Evolutionary conservation across 768 basidiomycete species (phyloP).

Genomic region (Chalciporus sphaerocephalus): DNA sequence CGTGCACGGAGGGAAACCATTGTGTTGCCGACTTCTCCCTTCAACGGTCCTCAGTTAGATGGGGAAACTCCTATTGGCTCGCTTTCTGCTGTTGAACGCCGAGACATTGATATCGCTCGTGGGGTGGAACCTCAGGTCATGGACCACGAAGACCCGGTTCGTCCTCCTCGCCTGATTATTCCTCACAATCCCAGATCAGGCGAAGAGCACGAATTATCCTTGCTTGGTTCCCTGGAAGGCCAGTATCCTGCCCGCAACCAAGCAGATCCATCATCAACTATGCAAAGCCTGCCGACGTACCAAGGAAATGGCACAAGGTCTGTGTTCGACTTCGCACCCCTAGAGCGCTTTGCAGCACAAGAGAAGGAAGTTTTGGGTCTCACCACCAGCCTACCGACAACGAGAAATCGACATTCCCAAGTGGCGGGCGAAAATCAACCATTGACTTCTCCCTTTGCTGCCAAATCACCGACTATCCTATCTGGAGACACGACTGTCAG

Average conservation of each 20-base stretch:
- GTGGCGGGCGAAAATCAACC: slow-evolving; percentile 7
- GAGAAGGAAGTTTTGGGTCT: slow-evolving; percentile 69
- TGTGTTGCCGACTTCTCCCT: slow-evolving; percentile 35
- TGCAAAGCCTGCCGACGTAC: slow-evolving; percentile 62
- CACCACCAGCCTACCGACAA: slow-evolving; percentile 20
- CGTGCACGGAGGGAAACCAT: slow-evolving; percentile 65
- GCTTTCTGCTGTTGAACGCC: slow-evolving; percentile 49
- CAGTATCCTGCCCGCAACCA: slow-evolving; percentile 26
- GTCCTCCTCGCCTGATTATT: background rate
- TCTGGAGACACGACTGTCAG: slow-evolving; percentile 9
- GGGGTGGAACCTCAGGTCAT: slow-evolving; percentile 23
- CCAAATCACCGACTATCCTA: slow-evolving; percentile 7
- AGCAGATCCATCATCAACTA: slow-evolving; percentile 23
- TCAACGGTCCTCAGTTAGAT: slow-evolving; percentile 29
- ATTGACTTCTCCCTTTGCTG: slow-evolving; percentile 1
- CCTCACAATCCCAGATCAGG: slow-evolving; percentile 36
- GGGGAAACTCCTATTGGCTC: slow-evolving; percentile 35
- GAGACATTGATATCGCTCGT: slow-evolving; percentile 41
- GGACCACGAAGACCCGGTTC: slow-evolving; percentile 9
- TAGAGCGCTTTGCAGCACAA: slow-evolving; percentile 72
- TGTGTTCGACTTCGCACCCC: slow-evolving; percentile 64
- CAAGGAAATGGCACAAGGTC: slow-evolving; percentile 55
- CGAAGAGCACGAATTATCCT: slow-evolving; percentile 46
- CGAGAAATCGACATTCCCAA: slow-evolving; percentile 11
- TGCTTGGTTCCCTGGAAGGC: slow-evolving; percentile 32